phyloP scores from a whole-genome alignment of 2,329 filamentous ascomycete genomes.

The Fusarium nygamai region DNA sequence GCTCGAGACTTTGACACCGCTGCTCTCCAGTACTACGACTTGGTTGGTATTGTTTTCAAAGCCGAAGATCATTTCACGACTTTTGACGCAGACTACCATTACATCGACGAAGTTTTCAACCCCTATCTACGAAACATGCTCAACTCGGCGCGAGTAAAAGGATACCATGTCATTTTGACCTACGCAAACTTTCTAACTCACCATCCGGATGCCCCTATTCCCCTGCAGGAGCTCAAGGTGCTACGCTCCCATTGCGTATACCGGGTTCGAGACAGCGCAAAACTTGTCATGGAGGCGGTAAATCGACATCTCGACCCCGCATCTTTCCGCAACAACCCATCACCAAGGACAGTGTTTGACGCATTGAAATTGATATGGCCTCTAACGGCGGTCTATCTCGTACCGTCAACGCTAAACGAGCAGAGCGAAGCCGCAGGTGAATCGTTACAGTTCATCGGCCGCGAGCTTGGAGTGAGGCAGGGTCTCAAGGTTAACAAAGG shows the following conservation, averaged over 20 bases:
- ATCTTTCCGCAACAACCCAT: conserved; percentile 37
- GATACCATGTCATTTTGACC: conserved; percentile 47
- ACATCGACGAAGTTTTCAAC: conserved; percentile 28
- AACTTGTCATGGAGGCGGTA: conserved; percentile 44
- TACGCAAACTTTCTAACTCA: conserved; percentile 51
- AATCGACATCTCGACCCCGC: conserved; percentile 41
- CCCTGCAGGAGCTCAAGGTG: conserved; percentile 39
- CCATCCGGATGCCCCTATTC: conserved; percentile 36
- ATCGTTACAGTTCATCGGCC: conserved; percentile 48
- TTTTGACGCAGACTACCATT: conserved; percentile 21
- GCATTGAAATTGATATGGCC: conserved; percentile 53
- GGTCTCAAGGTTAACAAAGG: conserved; percentile 44
- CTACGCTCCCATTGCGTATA: conserved; percentile 45
- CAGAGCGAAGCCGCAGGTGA: conserved; percentile 43
- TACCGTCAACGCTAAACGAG: conserved; percentile 42
- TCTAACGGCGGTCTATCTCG: conserved; percentile 46
- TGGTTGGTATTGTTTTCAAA: conserved; percentile 40
- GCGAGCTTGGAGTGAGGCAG: conserved; percentile 51
- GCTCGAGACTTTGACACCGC: conserved; percentile 44
- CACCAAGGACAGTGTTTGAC: conserved; percentile 50
- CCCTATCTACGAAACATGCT: conserved; percentile 49
- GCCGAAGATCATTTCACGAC: conserved; percentile 39
- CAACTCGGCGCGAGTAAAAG: conserved; percentile 48
- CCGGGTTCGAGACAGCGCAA: conserved; percentile 42
- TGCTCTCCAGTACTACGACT: conserved; percentile 39